Evolutionary conservation across 163 green algal genomes (phyloP).

Genomic region (Chlamydomonas reinhardtii): DNA sequence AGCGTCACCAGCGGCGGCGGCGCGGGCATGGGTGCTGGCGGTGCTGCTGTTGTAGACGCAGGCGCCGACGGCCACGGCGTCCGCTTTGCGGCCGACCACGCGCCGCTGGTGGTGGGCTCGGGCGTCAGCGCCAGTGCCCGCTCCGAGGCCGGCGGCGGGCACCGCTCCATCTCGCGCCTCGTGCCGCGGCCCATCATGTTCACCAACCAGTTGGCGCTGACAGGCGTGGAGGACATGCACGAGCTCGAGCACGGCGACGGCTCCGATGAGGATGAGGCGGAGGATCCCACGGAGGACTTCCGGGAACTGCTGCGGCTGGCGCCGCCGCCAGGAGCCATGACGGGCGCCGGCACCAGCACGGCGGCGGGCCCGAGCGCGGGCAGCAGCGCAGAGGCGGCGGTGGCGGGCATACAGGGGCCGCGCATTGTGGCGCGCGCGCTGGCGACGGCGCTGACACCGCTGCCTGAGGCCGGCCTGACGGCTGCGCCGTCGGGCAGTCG

Average conservation of each 20-base stretch:
- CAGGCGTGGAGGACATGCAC: background rate
- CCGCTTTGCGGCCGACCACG: background rate
- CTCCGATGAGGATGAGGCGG: too few relatives aligned
- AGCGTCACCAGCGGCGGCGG: background rate
- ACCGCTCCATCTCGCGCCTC: background rate
- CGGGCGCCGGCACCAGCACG: too few relatives aligned
- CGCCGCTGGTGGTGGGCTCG: background rate
- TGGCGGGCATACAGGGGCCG: background rate
- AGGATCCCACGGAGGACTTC: background rate
- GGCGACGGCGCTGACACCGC: background rate
- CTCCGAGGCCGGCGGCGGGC: too few relatives aligned
- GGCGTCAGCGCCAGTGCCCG: too few relatives aligned
- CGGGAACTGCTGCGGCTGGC: background rate
- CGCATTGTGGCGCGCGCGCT: background rate
- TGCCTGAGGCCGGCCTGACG: background rate
- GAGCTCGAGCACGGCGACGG: too few relatives aligned
- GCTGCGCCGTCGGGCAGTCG: too few relatives aligned
- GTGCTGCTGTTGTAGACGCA: too few relatives aligned
- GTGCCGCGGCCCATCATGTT: background rate
- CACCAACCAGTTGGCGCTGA: background rate
- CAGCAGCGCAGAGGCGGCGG: background rate
- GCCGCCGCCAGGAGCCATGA: background rate
- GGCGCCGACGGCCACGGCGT: background rate
- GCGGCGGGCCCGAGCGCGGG: too few relatives aligned
- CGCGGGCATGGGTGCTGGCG: background rate